phyloP scores from a whole-genome alignment of 352 stramenopile genomes.

The Achlya hypogyna region DNA sequence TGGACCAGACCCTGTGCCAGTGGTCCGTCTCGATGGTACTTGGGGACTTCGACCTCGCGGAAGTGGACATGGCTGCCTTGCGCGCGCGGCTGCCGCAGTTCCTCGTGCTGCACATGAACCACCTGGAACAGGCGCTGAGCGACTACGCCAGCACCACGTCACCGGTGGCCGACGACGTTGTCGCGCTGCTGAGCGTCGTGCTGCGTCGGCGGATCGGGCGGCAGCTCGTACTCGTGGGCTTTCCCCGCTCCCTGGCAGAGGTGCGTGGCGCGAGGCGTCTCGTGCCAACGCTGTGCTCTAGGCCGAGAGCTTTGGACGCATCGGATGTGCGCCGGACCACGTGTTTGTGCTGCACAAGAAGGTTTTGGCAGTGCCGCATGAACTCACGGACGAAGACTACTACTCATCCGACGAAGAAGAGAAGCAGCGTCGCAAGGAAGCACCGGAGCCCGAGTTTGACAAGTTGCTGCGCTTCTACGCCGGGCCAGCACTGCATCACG shows the following conservation, averaged over 20 bases:
- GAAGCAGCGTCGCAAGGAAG: not conserved
- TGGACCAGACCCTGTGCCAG: not conserved
- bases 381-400: slow-evolving; percentile 7
- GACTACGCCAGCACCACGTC: not conserved
- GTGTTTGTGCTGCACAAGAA: slow-evolving; percentile 1
- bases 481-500: not conserved
- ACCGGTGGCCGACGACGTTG: slow-evolving; percentile 4
- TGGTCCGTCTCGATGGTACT: not conserved
- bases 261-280: not conserved
- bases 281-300: not conserved
- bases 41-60: not conserved
- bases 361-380: not conserved
- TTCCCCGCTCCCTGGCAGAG: slow-evolving; percentile 3
- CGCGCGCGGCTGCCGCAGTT: not conserved
- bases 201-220: not conserved
- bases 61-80: not conserved
- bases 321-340: not conserved
- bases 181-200: not conserved
- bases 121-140: not conserved
- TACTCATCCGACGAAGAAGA: slow-evolving; percentile 19
- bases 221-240: slow-evolving; percentile 5
- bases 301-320: not conserved
- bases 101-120: not conserved
- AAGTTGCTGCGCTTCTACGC: slow-evolving; percentile 2
- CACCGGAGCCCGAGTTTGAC: slow-evolving; percentile 4